Base-by-base conservation (phyloP, 2,329 filamentous ascomycete species). In the Pseudogymnoascus sp. region DNA sequence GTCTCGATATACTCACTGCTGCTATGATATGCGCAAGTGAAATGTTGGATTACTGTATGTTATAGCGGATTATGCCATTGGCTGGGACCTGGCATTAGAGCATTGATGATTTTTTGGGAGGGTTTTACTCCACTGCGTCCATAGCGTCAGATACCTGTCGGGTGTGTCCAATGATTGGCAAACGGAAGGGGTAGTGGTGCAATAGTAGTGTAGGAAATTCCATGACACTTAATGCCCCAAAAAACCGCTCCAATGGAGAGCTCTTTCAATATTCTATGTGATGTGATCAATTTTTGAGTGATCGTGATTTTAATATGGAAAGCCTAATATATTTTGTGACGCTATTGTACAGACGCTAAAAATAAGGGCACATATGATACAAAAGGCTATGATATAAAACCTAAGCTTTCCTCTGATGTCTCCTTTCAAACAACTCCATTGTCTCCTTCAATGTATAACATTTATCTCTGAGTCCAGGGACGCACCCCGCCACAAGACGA, bases 1-100 rank as follows among this genome's bases (percentile, higher is more conserved):
- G 29, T 6, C 33, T 56, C 3, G 29, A 56, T 19, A 13, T 14
- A 21, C 10, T 33, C 29, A 8, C 33, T 0, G 29, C 50, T 56
- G 50, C 50, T 21, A 29, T 33, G 21, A 56, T 56, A 56, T 19
- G 50, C 29, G n/a, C 50, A 6, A 29, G 13, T 56, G 50, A 10
- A 16, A 8, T 56, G 50, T 56, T 56, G 50, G 29, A 33, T 56
- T 56, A 33, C 29, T 56, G 50, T 56, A 14, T 56, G n/a, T 7
- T 56, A 56, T n/a, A 56, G 50, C 29, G 29, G 50, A 56, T 56
- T 56, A 56, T 56, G 50, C n/a, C 26, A 14, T 56, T 7, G 50
- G 26, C 50, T 33, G n/a, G 50, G 29, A 33, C 29, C 29, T 21
- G n/a, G 50, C 29, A 56, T 56, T 33, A 16, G 50, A 33, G 24